phyloP scores from a whole-genome alignment of 2,329 filamentous ascomycete species.

The Fusarium sp. region DNA sequence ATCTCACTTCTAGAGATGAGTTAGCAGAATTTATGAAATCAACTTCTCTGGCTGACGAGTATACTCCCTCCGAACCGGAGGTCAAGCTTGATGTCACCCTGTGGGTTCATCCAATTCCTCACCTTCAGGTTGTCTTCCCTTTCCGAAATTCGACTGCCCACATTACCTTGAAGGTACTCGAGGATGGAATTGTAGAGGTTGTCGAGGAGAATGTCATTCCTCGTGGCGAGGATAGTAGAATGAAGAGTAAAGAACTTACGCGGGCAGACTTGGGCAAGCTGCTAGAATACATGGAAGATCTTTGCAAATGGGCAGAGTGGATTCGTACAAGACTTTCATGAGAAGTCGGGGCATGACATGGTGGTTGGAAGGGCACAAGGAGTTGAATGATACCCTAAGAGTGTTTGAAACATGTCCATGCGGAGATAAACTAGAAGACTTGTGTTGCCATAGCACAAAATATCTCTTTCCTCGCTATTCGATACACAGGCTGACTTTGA shows the following conservation, averaged over 20 bases:
- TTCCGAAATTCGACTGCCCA: conserved; percentile 62
- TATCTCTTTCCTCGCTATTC: background rate
- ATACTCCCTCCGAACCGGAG: conserved; percentile 11
- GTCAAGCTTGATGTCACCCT: conserved; percentile 66
- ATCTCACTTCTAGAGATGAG: conserved; percentile 50
- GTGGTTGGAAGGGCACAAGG: conserved; percentile 5
- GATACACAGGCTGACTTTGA: background rate
- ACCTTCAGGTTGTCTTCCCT: conserved; percentile 67
- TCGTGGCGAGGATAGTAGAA: conserved; percentile 40
- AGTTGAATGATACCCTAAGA: conserved; percentile 46
- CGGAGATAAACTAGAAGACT: conserved; percentile 4
- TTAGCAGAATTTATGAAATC: conserved; percentile 50
- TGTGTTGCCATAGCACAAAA: background rate
- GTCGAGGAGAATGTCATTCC: conserved; percentile 65
- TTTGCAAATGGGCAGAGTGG: conserved; percentile 67
- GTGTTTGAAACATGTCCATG: conserved; percentile 5
- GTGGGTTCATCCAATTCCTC: conserved; percentile 62
- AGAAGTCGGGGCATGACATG: background rate
- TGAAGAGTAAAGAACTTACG: conserved; percentile 54
- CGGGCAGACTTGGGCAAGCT: conserved; percentile 59
- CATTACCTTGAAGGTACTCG: conserved; percentile 69
- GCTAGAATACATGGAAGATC: conserved; percentile 64
- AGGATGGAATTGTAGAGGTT: conserved; percentile 70
- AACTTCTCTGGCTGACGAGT: background rate
- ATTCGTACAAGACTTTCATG: conserved; percentile 57